These are phyloP conservation scores for Auxenochlorella pyrenoidosa DNA, from an alignment of 139 green algal species.

Conservation along the genomic window DNA sequence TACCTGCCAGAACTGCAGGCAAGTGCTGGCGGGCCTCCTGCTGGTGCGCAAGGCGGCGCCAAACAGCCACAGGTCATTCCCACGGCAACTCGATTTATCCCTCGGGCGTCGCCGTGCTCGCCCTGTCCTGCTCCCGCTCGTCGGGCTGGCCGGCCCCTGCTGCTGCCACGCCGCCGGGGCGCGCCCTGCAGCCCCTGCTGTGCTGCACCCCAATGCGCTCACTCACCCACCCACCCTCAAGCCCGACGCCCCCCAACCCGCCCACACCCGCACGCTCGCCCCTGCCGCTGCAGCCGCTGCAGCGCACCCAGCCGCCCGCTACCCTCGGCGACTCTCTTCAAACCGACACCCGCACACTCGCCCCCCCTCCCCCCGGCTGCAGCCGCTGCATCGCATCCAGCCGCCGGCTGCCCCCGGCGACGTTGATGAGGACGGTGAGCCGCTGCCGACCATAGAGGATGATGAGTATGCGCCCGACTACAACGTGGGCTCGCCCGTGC, in stretches of 20 bases:
- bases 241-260: neutral
- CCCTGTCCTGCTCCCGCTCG: too few relatives aligned
- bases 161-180: too few relatives aligned
- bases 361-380: neutral
- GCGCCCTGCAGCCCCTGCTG: too few relatives aligned
- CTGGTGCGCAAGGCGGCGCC: too few relatives aligned
- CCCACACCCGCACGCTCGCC: neutral
- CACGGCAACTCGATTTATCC: too few relatives aligned
- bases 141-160: too few relatives aligned
- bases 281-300: too few relatives aligned
- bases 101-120: too few relatives aligned
- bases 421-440: neutral
- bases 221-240: neutral
- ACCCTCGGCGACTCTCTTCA: neutral
- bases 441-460: neutral
- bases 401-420: neutral
- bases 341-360: too few relatives aligned
- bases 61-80: too few relatives aligned
- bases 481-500: constrained; percentile 50
- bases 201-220: too few relatives aligned
- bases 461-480: neutral
- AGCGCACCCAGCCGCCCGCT: neutral
- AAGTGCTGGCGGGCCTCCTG: neutral
- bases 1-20: constrained; percentile 5
- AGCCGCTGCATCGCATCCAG: neutral